These are phyloP conservation scores for Fusarium succisae DNA, from an alignment of 2,329 filamentous ascomycete species.

Conservation along the genomic window DNA sequence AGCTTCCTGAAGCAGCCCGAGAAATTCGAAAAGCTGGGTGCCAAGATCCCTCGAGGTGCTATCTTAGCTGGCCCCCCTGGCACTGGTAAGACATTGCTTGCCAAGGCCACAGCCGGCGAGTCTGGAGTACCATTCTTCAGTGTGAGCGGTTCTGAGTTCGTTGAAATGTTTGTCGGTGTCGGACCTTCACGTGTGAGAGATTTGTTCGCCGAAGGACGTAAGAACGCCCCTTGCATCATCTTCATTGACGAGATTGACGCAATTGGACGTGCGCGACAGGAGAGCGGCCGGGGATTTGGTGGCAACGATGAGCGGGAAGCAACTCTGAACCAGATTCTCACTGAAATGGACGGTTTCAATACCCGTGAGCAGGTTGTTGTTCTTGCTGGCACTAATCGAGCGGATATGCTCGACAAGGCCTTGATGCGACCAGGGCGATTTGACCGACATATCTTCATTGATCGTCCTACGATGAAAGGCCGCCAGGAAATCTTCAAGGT, in stretches of 20 bases:
- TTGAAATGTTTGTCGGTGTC: constrained; percentile 99
- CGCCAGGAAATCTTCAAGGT: constrained; percentile 96
- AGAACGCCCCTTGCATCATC: constrained; percentile 97
- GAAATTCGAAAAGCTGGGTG: constrained; percentile 91
- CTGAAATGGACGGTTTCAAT: constrained; percentile 99
- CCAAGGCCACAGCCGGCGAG: constrained; percentile 97
- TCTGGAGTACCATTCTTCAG: constrained; percentile 98
- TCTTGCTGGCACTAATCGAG: constrained; percentile 93
- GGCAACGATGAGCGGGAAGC: constrained; percentile 98
- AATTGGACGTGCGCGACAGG: constrained; percentile 89
- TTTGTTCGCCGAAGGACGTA: constrained; percentile 91
- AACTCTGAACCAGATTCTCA: constrained; percentile 97
- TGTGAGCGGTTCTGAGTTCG: constrained; percentile 97
- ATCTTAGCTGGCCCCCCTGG: constrained; percentile 97
- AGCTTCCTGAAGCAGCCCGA: constrained; percentile 95
- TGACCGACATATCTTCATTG: constrained; percentile 94
- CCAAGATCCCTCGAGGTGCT: constrained; percentile 96
- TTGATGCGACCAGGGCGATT: constrained; percentile 97
- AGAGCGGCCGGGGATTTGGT: constrained; percentile 75
- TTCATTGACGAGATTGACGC: constrained; percentile 99
- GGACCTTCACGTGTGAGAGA: constrained; percentile 95
- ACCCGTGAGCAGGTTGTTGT: constrained; percentile 96
- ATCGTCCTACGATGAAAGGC: constrained; percentile 95
- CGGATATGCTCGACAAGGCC: constrained; percentile 93
- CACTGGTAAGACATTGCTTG: constrained; percentile 96